A percentile compares a stretch with the other conserved stretches of the same genome.
phyloP scores from a whole-genome alignment of 176 grass and related monocot species.

The Eleusine indica region DNA sequence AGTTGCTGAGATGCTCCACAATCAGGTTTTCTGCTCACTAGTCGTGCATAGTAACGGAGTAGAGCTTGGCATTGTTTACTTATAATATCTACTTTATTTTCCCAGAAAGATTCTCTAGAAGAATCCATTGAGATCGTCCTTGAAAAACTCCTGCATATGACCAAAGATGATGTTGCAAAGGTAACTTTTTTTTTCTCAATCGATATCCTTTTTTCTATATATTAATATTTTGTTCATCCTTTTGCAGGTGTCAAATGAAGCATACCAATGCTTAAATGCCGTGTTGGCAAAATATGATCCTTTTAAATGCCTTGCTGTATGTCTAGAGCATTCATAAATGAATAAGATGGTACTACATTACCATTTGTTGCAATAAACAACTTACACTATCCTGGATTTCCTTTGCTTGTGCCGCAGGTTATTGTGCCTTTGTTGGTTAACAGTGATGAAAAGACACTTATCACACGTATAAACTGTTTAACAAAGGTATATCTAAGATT shows the following conservation, averaged over 20 bases:
- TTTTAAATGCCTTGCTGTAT: constrained; percentile 82
- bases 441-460: constrained; percentile 88
- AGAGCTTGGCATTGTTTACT: constrained; percentile 5
- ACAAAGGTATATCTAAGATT: constrained; percentile 70
- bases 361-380: constrained; percentile 27
- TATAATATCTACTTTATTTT: constrained; percentile 34
- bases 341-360: constrained; percentile 5
- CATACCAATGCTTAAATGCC: constrained; percentile 71
- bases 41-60: constrained; percentile 18
- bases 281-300: constrained; percentile 73
- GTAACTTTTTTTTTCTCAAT: constrained; percentile 25
- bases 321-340: constrained; percentile 21
- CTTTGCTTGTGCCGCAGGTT: constrained; percentile 57
- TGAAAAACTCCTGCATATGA: constrained; percentile 78
- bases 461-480: constrained; percentile 86
- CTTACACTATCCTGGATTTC: constrained; percentile 27
- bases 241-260: constrained; percentile 84
- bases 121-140: constrained; percentile 88
- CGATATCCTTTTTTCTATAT: neutral
- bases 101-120: constrained; percentile 78
- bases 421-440: constrained; percentile 76
- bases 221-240: neutral
- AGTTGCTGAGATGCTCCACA: constrained; percentile 73
- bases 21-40: constrained; percentile 67
- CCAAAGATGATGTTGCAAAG: constrained; percentile 72